These are phyloP conservation scores for Aphanomyces invadans DNA, from an alignment of 352 stramenopile species.

Conservation along the genomic window DNA sequence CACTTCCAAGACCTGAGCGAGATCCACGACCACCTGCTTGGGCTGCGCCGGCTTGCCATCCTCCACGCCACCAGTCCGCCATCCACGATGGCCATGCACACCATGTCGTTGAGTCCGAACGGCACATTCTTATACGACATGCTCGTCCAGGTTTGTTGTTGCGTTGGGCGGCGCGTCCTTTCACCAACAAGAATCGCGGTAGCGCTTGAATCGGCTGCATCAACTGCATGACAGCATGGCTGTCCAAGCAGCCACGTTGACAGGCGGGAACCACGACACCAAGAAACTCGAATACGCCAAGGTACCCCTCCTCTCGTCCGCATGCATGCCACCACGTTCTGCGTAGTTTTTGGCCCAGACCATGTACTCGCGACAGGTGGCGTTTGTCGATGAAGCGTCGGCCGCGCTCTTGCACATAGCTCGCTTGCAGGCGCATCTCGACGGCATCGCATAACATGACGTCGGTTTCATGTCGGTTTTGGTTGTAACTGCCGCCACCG, in stretches of 20 bases:
- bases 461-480: too few species aligned
- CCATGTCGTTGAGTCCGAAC: slow-evolving; percentile 27
- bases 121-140: slow-evolving; percentile 44
- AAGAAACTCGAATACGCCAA: slow-evolving; percentile 41
- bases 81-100: neutral
- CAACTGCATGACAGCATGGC: slow-evolving; percentile 55
- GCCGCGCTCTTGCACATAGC: neutral
- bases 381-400: neutral
- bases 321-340: neutral
- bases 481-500: too few species aligned
- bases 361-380: slow-evolving; percentile 14
- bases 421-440: neutral
- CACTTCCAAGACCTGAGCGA: slow-evolving; percentile 37
- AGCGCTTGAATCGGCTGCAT: slow-evolving; percentile 50
- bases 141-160: slow-evolving; percentile 64
- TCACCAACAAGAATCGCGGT: neutral
- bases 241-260: slow-evolving; percentile 38
- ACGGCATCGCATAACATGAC: too few species aligned
- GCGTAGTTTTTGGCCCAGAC: slow-evolving; percentile 1
- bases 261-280: slow-evolving; percentile 26
- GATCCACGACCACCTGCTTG: slow-evolving; percentile 33
- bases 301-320: slow-evolving; percentile 25
- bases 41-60: neutral
- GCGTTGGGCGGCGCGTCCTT: too few species aligned
- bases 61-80: neutral